Percentiles rank a stretch among this genome's conserved stretches.
Conservation (phyloP, 805 yeast genomes). For the Pichia rugopelliculosa region DNA sequence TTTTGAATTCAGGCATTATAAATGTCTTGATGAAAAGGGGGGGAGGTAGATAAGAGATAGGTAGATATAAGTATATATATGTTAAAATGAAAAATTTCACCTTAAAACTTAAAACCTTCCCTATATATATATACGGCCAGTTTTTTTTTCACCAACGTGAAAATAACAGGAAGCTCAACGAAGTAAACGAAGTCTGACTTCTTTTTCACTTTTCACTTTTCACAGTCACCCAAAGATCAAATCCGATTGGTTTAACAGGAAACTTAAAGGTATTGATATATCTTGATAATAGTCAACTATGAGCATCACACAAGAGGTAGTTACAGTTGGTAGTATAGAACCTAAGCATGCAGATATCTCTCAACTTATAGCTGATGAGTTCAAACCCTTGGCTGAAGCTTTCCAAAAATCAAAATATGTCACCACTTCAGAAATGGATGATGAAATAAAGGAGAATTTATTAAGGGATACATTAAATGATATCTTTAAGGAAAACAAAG, state of each 20-base stretch:
- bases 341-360: background rate
- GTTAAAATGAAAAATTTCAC: no score
- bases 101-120: no score
- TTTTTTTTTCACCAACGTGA: no score
- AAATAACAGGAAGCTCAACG: no score
- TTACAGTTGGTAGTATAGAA: background rate
- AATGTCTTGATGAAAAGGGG: background rate
- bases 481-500: background rate
- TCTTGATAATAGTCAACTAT: no score
- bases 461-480: background rate
- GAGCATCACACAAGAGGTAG: no score
- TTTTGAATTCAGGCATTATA: slow-evolving; percentile 30
- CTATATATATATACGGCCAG: no score
- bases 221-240: no score
- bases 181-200: no score
- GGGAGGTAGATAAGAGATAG: background rate
- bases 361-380: background rate
- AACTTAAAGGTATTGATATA: no score
- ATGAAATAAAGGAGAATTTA: background rate
- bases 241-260: no score
- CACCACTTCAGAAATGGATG: background rate
- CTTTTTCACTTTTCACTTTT: no score
- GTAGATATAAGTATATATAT: background rate
- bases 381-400: background rate
- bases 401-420: background rate